A percentile compares a stretch with the other conserved stretches of the same genome.
These are phyloP conservation scores for Xylaria multiplex DNA, from an alignment of 2,329 filamentous ascomycete genomes.

Conservation along the genomic window DNA sequence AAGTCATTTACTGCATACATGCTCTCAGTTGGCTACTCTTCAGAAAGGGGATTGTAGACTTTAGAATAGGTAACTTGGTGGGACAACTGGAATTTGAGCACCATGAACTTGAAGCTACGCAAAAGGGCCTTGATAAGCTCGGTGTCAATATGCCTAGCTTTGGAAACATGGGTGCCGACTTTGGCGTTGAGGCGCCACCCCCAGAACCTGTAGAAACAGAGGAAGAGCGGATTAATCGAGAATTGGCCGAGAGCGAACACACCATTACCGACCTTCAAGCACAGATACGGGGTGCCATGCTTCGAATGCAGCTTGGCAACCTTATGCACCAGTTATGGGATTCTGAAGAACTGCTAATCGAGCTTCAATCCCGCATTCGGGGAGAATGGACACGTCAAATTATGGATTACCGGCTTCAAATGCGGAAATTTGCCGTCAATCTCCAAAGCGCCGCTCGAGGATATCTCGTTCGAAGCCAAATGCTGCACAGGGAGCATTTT, in stretches of 20 bases:
- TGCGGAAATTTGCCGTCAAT: constrained; percentile 81
- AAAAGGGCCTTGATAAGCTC: constrained; percentile 95
- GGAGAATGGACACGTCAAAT: constrained; percentile 90
- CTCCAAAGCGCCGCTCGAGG: constrained; percentile 85
- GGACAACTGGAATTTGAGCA: constrained; percentile 97
- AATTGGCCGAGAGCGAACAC: constrained; percentile 79
- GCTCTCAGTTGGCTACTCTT: constrained; percentile 97
- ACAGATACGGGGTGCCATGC: constrained; percentile 82
- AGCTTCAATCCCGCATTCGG: constrained; percentile 86
- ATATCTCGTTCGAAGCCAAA: constrained; percentile 73
- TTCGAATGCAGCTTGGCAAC: constrained; percentile 79
- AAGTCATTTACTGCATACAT: constrained; percentile 99
- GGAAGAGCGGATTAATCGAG: constrained; percentile 85
- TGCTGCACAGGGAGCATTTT: constrained; percentile 70
- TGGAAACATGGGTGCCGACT: constrained; percentile 95
- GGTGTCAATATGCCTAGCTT: constrained; percentile 98
- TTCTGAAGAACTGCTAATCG: constrained; percentile 77
- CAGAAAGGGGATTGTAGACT: constrained; percentile 92
- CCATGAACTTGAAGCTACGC: constrained; percentile 95
- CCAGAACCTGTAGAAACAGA: constrained; percentile 88
- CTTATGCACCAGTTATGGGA: constrained; percentile 94
- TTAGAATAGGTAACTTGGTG: constrained; percentile 95
- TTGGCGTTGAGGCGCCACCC: constrained; percentile 80
- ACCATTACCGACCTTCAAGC: constrained; percentile 83
- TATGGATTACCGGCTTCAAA: constrained; percentile 80